phyloP scores from a whole-genome alignment of 1,139 yeast species.

The Zygosaccharomyces sapae region DNA sequence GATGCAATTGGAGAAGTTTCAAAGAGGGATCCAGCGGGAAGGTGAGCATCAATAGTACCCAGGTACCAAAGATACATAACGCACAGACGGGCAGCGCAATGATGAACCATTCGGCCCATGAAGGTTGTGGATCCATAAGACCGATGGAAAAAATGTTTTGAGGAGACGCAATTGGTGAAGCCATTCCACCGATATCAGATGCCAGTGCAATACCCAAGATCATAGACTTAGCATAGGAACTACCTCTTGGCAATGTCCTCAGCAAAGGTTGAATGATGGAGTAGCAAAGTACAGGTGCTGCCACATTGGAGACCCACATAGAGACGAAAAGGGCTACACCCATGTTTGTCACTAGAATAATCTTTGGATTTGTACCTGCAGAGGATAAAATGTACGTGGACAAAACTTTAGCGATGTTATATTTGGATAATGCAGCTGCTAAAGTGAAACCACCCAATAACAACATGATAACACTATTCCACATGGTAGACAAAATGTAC shows the following conservation, averaged over 20 bases:
- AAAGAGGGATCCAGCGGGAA: constrained; percentile 58
- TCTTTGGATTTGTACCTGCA: constrained; percentile 83
- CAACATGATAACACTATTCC: constrained; percentile 90
- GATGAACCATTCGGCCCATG: constrained; percentile 94
- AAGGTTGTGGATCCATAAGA: constrained; percentile 82
- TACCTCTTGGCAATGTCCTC: constrained; percentile 73
- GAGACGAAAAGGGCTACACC: constrained; percentile 76
- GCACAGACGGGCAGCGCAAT: constrained; percentile 76
- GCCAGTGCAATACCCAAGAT: constrained; percentile 89
- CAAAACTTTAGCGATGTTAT: constrained; percentile 77
- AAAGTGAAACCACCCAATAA: constrained; percentile 88
- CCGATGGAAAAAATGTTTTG: constrained; percentile 89
- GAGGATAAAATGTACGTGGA: constrained; percentile 75
- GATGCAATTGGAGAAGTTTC: constrained; percentile 57
- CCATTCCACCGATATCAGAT: constrained; percentile 91
- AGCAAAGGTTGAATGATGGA: constrained; percentile 86
- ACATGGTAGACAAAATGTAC: constrained; percentile 79
- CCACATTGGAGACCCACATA: constrained; percentile 96
- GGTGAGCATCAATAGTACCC: constrained; percentile 65
- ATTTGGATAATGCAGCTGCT: constrained; percentile 90
- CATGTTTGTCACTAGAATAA: constrained; percentile 76
- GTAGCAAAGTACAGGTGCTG: constrained; percentile 89
- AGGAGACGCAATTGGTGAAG: constrained; percentile 94
- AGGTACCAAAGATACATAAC: constrained; percentile 58
- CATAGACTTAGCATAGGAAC: constrained; percentile 75